Evolutionary conservation across 2,329 filamentous ascomycete genomes (phyloP).

Genomic region (Ramularia endophylla): DNA sequence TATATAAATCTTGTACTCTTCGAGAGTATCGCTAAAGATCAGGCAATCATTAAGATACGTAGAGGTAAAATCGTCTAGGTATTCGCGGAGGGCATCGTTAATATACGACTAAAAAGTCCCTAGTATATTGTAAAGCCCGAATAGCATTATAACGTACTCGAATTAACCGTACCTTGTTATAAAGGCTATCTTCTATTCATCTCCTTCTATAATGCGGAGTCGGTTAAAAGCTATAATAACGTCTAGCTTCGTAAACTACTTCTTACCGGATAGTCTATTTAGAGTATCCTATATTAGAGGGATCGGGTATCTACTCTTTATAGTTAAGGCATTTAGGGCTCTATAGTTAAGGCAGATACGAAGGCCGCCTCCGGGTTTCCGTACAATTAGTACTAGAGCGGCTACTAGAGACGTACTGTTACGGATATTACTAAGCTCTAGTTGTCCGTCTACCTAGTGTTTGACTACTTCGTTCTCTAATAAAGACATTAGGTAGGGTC

Average conservation of each 20-base stretch:
- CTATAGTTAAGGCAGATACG: constrained; percentile 1
- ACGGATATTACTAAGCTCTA: no score
- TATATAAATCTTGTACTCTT: background rate
- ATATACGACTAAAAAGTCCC: no score
- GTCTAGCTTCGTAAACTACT: no score
- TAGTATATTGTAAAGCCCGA: no score
- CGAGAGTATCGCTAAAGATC: background rate
- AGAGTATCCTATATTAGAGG: no score
- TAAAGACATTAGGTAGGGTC: background rate
- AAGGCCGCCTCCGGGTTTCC: background rate
- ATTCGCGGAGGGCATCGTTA: background rate
- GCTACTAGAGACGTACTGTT: no score
- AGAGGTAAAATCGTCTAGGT: background rate
- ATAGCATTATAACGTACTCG: constrained; percentile 1
- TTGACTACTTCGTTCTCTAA: background rate
- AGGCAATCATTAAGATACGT: background rate
- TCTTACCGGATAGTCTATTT: no score
- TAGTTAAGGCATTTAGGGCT: background rate
- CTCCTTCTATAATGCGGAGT: no score
- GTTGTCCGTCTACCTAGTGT: background rate
- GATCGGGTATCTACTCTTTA: background rate
- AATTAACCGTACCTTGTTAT: background rate
- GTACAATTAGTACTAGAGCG: background rate
- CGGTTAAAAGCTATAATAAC: no score
- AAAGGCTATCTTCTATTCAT: constrained; percentile 1